Base-by-base conservation (phyloP, 164 flowering plant genomes). In the Litsea cubeba region DNA sequence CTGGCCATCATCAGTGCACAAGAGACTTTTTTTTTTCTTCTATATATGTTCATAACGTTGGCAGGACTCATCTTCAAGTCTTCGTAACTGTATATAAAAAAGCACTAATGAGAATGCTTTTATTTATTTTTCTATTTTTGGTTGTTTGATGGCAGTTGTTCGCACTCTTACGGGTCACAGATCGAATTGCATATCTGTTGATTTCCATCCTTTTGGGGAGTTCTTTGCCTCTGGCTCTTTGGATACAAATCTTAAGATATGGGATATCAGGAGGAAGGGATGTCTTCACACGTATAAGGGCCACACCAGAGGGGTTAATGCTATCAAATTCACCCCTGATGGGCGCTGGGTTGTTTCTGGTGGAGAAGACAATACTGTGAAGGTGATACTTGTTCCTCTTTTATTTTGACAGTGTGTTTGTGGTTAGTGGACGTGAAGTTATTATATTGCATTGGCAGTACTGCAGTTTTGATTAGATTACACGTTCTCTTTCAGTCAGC, bases 311-410 rank as follows among this genome's bases (percentile, higher is more conserved):
- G 99, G 98, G 64, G 95, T 95, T 72, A 93, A 84, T 86, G 90
- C 94, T 20, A 90, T 95, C 79, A 88, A 97, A 76, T 95, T 95
- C 74, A 95, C 98, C 60, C 99, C 99, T 35, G 99, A 95, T 87
- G 99, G 99, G 23, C 97, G 99, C 49, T 95, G 99, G 99, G 91
- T 95, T 80, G 99, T 95, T 17, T 95, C 99, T 79, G 99, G 98
- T 62, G 98, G 99, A 73, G 97, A 93, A 80, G 99, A 93, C 85
- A 88, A 91, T 72, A 83, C 84, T 54, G 97, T 95, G 67, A 95
- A 95, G 98, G 99, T 93, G 78, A 70, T 22, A 58, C 40, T 54
- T 3, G n/a, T 20, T 54, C 18, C 67, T 75, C 72, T 54, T 67
- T 30, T 25, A 30, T 23, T 72, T 54, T 14, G 8, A 40, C 46